Conservation (phyloP, 2,329 filamentous ascomycete genomes). For the Colletotrichum trifolii region DNA sequence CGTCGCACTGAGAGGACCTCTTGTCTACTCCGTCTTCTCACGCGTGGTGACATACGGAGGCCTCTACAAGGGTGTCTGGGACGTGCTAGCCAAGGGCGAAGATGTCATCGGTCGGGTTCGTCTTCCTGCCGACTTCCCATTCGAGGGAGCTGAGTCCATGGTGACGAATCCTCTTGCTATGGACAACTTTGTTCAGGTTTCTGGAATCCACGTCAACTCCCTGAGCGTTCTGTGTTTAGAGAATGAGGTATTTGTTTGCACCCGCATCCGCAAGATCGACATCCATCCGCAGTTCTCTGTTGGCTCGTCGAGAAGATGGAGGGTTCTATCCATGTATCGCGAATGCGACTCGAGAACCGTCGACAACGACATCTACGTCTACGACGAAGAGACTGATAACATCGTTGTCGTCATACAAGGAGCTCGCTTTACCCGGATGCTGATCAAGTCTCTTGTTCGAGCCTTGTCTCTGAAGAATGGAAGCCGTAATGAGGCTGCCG, state of each 20-base stretch:
- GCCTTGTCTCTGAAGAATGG: neutral
- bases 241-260: constrained; percentile 10
- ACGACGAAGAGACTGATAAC: neutral
- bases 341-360: constrained; percentile 3
- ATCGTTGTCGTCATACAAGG: constrained; percentile 1
- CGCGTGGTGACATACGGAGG: constrained; percentile 1
- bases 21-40: constrained; percentile 2
- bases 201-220: constrained; percentile 3
- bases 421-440: neutral
- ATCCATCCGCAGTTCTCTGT: neutral
- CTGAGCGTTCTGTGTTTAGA: neutral
- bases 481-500: too few species aligned
- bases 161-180: neutral
- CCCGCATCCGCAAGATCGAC: neutral
- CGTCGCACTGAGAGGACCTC: constrained; percentile 3
- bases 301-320: neutral
- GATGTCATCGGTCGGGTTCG: neutral
- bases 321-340: constrained; percentile 8
- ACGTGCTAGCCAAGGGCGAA: neutral
- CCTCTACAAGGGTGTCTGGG: neutral
- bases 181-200: constrained; percentile 9
- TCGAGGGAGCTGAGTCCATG: neutral
- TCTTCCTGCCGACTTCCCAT: neutral
- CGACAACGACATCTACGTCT: constrained; percentile 5
- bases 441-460: constrained; percentile 4